Evolutionary conservation across 345 rosid genomes (phyloP).

Genomic region (Dimocarpus longan): DNA sequence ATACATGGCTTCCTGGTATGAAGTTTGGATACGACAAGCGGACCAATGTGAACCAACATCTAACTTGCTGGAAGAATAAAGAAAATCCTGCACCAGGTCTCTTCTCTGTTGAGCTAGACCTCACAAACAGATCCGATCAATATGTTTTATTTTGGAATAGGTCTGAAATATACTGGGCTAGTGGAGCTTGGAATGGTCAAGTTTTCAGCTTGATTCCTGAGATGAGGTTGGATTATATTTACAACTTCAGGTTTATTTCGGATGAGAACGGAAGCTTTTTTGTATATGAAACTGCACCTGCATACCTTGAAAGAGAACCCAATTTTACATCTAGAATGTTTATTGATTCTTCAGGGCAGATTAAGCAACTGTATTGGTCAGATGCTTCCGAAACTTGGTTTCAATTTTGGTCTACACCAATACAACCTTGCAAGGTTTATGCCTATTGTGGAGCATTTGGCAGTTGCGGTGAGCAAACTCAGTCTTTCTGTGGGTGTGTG

Average conservation of each 20-base stretch:
- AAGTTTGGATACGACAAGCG: conserved; percentile 48
- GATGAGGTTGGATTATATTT: conserved; percentile 15
- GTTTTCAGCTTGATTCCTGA: conserved; percentile 24
- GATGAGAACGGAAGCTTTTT: conserved; percentile 29
- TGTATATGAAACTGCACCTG: background rate
- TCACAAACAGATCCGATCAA: conserved; percentile 39
- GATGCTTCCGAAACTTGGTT: background rate
- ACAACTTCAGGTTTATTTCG: conserved; percentile 17
- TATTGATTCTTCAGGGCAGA: background rate
- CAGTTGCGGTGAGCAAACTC: background rate
- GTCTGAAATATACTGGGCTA: conserved; percentile 48
- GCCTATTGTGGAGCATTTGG: conserved; percentile 34
- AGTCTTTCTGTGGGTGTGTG: conserved; percentile 34
- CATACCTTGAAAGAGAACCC: background rate
- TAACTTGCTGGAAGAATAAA: conserved; percentile 57
- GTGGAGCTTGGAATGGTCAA: conserved; percentile 56
- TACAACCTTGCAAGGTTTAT: background rate
- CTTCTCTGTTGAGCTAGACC: conserved; percentile 59
- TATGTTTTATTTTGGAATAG: conserved; percentile 55
- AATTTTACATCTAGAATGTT: background rate
- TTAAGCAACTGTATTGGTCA: conserved; percentile 11
- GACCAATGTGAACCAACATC: conserved; percentile 37
- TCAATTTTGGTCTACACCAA: conserved; percentile 27
- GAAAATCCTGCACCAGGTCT: conserved; percentile 71
- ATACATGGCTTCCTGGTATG: conserved; percentile 77